Evolutionary conservation across 2,329 filamentous ascomycete genomes (phyloP).

Genomic region (Epichloe sylvatica): DNA sequence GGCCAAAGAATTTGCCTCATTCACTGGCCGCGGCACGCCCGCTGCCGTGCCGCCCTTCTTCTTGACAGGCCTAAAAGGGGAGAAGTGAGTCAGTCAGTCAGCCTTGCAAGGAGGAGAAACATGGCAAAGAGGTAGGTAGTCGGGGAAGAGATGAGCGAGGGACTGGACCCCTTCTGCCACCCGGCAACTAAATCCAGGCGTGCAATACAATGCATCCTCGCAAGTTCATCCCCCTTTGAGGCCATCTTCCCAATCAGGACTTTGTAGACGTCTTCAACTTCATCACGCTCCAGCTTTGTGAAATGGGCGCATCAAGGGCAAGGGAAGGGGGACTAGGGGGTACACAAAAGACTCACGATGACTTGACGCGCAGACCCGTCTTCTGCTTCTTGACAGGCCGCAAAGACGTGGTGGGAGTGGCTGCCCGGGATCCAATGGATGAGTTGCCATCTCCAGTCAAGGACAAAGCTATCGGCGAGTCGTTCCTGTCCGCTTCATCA

Average conservation of each 20-base stretch:
- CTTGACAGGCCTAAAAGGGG: constrained; percentile 48
- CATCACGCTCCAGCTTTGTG: neutral
- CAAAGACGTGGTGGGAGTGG: constrained; percentile 40
- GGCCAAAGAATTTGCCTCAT: constrained; percentile 48
- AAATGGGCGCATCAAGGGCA: neutral
- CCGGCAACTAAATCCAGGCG: neutral
- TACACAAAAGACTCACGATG: constrained; percentile 42
- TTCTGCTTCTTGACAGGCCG: constrained; percentile 46
- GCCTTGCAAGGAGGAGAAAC: neutral
- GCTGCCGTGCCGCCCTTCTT: constrained; percentile 56
- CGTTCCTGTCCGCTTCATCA: constrained; percentile 39
- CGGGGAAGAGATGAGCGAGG: too few relatives aligned
- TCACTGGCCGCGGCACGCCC: constrained; percentile 51
- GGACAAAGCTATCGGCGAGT: constrained; percentile 37
- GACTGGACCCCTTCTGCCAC: neutral
- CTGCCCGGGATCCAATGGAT: constrained; percentile 42
- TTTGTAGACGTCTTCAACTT: neutral
- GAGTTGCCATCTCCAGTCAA: constrained; percentile 34
- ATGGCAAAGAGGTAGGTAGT: neutral
- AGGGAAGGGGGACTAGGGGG: neutral
- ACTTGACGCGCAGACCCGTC: constrained; percentile 51
- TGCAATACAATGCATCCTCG: neutral
- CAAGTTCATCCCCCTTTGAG: neutral
- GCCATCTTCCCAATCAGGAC: neutral
- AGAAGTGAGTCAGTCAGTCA: neutral